Evolutionary conservation across 805 yeast species (phyloP), one percentile per base, ranked within the genome.

Genomic region (Grigorovia yakushimaensis): DNA sequence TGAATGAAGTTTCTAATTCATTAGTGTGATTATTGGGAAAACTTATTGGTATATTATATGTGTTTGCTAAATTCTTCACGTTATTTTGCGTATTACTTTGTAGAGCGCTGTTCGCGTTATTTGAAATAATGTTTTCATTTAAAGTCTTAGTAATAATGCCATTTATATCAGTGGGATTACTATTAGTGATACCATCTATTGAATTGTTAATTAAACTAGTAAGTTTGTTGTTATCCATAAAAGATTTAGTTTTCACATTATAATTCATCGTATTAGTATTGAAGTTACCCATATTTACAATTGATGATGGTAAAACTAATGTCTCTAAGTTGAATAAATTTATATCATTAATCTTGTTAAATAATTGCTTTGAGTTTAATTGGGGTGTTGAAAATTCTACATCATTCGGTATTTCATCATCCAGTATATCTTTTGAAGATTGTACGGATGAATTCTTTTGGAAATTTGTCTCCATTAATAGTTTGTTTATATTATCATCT

Each of bases 311-410:
- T 41, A 61, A 48, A 10, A 52, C 51, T 21, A 59, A 42, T 5
- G 56, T 42, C 13, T 61, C 65, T 13, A 51, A 41, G 33, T 61
- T 58, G 2, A 54, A 48, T 5, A 57, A 48, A 37, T 62, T 64
- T 9, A 59, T 49, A 21, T 57, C 58, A 13, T 55, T 44, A 5
- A 59, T 60, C 38, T 58, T 61, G 19, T 49, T 45, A 46, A 64
- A 61, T n/a, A 71, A 51, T 37, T 76, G 78, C 8, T 67, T 65
- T 2, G 82, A 79, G 5, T 70, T 58, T 39, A 79, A 56, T 61
- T 86, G 95, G 2, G 95, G 95, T 0, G 93, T 83, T 1, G 94
- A 78, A 59, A 84, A 86, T 2, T 81, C 84, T 20, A 83, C 88
- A 55, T 83, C 86, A 36, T 73, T 73, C 2, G 88, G 88, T 8